Evolutionary conservation across 495 filamentous ascomycete species (phyloP), one percentile per base, ranked within the genome.

Genomic region (Penicillium subrubescens): DNA sequence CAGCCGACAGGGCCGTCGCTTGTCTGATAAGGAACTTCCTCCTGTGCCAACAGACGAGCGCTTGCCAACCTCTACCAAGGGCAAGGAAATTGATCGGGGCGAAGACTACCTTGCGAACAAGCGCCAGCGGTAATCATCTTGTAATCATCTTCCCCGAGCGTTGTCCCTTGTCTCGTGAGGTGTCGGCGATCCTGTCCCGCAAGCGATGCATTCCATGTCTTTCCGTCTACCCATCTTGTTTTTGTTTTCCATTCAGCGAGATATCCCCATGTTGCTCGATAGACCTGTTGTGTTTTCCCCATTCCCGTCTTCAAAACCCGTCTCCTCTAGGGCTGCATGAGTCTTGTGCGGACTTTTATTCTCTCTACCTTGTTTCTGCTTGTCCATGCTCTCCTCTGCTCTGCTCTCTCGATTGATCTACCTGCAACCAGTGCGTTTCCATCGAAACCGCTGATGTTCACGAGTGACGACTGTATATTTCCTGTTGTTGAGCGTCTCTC

Each of bases 1-100:
- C 60, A 79, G 77, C 62, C 73, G 72, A 61, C 66, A 74, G 35
- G 73, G 75, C 14, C 72, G 63, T 37, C 67, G 74, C 15, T 64
- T 61, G 23, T 52, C 65, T 46, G 84, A 87, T 35, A 88, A 88
- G 71, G 83, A 81, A 8, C 63, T 88, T 10, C 86, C 86, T 12
- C 81, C 85, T 8, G 67, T 86, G 15, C 86, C 86, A 8, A 44
- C 33, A 25, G 65, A 75, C 12, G 64, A 59, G 35, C 59, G 33
- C 8, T 52, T 67, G 2, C 65, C 56, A 60, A 17, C 70, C 35
- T 61, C 60, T 15, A 48, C 69, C 61, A 77, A 79, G 67, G 70
- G 68, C 44, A 77, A 74, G 59, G 69, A 60, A 50, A 50, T 64
- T 34, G 60, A 68, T 54, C 70, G 64, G 44, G 59, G 67, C 59